Conservation (phyloP, 179 eudicot species). For the Actinidia chinensis region DNA sequence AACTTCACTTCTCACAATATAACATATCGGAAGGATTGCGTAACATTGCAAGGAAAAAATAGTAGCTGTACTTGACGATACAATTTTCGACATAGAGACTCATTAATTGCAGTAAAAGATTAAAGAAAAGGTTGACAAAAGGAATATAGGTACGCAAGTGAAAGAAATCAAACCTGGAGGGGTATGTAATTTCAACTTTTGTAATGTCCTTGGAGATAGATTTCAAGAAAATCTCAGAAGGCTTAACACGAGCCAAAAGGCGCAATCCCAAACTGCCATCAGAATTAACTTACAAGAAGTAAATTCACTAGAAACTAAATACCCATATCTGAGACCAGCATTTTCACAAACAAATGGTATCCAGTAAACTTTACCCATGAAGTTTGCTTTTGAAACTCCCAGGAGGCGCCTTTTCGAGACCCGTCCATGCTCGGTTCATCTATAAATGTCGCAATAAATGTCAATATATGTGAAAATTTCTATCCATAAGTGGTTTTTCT, state of each 20-base stretch:
- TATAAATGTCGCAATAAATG: conserved; percentile 20
- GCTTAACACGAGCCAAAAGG: conserved; percentile 87
- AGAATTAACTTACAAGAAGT: not conserved
- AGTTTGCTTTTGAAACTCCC: conserved; percentile 84
- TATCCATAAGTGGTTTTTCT: not conserved
- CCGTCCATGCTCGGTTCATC: conserved; percentile 87
- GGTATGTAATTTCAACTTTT: conserved; percentile 63
- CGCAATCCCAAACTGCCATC: conserved; percentile 70
- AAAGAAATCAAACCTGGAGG: conserved; percentile 59
- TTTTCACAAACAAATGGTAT: not conserved
- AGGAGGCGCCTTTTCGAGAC: conserved; percentile 76
- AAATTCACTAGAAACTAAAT: not conserved
- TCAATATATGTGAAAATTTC: conserved; percentile 7
- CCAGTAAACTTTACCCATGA: conserved; percentile 60
- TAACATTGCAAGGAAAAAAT: no score
- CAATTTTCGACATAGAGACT: not conserved
- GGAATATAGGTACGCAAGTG: not conserved
- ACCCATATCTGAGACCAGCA: not conserved
- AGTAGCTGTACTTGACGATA: not conserved
- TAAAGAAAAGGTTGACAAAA: not conserved
- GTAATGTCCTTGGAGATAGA: conserved; percentile 82
- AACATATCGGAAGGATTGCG: no score
- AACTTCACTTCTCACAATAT: no score
- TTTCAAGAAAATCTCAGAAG: conserved; percentile 89
- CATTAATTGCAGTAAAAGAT: not conserved